Percentiles rank a stretch among this genome's conserved stretches.
Evolutionary conservation across 257 asterid genomes (phyloP).

Genomic region (Craterostigma plantagineum): DNA sequence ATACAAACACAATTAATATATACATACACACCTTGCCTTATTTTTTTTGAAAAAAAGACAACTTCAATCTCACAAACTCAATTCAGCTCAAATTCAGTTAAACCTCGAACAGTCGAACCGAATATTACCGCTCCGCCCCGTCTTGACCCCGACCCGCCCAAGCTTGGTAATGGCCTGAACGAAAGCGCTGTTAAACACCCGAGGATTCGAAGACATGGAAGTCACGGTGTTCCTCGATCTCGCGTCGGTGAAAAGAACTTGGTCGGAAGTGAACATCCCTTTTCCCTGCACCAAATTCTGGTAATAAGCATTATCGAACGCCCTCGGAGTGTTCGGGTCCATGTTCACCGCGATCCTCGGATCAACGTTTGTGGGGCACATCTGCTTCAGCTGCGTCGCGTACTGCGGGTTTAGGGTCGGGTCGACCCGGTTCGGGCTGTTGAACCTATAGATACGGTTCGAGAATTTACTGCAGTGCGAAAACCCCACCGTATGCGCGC

Average conservation of each 20-base stretch:
- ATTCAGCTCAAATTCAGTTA: slow-evolving; percentile 15
- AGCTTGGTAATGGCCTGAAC: slow-evolving; percentile 43
- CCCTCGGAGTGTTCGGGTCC: slow-evolving; percentile 64
- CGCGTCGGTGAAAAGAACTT: slow-evolving; percentile 43
- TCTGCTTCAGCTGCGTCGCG: slow-evolving; percentile 27
- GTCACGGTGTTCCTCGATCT: slow-evolving; percentile 35
- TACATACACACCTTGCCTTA: too few relatives aligned
- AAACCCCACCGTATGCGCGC: slow-evolving; percentile 67
- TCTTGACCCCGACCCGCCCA: slow-evolving; percentile 80
- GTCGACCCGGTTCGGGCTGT: slow-evolving; percentile 27
- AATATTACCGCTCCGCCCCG: slow-evolving; percentile 46
- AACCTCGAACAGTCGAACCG: slow-evolving; percentile 63
- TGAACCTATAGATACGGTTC: slow-evolving; percentile 55
- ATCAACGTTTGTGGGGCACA: slow-evolving; percentile 51
- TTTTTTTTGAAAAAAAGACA: too few relatives aligned
- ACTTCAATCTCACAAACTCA: too few relatives aligned
- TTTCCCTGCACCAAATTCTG: slow-evolving; percentile 43
- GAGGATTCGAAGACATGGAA: slow-evolving; percentile 30
- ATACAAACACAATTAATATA: too few relatives aligned
- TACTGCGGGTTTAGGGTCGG: slow-evolving; percentile 53
- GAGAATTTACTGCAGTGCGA: slow-evolving; percentile 65
- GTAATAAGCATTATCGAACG: slow-evolving; percentile 54
- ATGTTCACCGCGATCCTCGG: slow-evolving; percentile 46
- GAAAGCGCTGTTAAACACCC: slow-evolving; percentile 34
- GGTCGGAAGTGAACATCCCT: slow-evolving; percentile 81